Evolutionary conservation across 2,329 filamentous ascomycete species (phyloP).

Genomic region (Cercospora sp.): DNA sequence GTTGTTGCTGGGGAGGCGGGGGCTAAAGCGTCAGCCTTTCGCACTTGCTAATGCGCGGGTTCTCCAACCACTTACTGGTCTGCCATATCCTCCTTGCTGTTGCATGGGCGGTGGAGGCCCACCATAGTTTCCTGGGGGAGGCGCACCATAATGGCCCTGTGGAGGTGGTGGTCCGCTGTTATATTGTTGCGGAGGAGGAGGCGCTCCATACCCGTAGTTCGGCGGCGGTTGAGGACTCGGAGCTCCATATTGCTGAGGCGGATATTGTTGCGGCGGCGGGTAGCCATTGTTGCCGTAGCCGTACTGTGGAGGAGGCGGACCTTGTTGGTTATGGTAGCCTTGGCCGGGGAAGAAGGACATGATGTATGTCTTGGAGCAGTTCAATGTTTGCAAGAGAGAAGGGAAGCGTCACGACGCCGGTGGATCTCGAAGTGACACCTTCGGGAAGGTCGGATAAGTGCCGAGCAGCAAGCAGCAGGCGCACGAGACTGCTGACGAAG

Average conservation of each 20-base stretch:
- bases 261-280: conserved; percentile 36
- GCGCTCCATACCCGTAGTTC: conserved; percentile 44
- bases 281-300: conserved; percentile 27
- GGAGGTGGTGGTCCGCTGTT: conserved; percentile 37
- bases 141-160: conserved; percentile 31
- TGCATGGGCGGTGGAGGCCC: conserved; percentile 7
- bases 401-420: neutral
- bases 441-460: neutral
- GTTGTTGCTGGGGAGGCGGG: conserved; percentile 44
- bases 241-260: conserved; percentile 33
- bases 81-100: conserved; percentile 24
- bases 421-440: neutral
- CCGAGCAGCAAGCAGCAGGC: neutral
- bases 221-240: conserved; percentile 44
- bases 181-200: conserved; percentile 42
- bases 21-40: conserved; percentile 28
- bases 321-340: conserved; percentile 36
- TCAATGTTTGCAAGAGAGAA: neutral
- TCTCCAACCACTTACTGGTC: conserved; percentile 52
- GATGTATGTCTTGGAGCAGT: neutral
- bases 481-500: neutral
- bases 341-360: conserved; percentile 39
- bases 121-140: conserved; percentile 38
- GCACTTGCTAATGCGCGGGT: conserved; percentile 29
- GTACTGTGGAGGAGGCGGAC: conserved; percentile 29